A percentile compares a stretch with the other conserved stretches of the same genome.
These are phyloP conservation scores for Cercospora sp. DNA, from an alignment of 2,329 filamentous ascomycete species.

Conservation along the genomic window DNA sequence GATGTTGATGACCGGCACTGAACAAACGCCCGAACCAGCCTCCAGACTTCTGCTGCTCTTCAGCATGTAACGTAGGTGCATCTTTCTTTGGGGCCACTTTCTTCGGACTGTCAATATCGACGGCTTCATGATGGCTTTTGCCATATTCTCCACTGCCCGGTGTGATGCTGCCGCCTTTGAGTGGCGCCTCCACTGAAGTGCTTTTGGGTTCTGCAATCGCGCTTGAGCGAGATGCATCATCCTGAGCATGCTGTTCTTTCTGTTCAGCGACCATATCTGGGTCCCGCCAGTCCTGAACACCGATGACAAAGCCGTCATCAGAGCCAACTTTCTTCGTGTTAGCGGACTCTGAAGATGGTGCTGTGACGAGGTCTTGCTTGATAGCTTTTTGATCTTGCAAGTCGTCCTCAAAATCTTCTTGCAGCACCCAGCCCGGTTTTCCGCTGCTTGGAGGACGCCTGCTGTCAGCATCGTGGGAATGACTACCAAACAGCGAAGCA, in stretches of 20 bases:
- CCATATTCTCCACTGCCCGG: constrained; percentile 72
- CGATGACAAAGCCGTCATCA: constrained; percentile 71
- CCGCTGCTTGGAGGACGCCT: constrained; percentile 71
- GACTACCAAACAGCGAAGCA: constrained; percentile 42
- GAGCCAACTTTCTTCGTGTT: constrained; percentile 33
- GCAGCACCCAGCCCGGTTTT: constrained; percentile 69
- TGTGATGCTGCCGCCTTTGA: constrained; percentile 66
- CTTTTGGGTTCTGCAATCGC: constrained; percentile 27
- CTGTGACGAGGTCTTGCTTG: constrained; percentile 36
- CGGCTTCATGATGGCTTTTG: constrained; percentile 40
- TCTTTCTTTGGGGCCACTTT: constrained; percentile 18
- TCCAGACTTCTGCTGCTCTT: constrained; percentile 21
- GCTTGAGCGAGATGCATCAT: constrained; percentile 29
- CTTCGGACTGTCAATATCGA: constrained; percentile 23
- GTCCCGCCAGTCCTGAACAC: constrained; percentile 85
- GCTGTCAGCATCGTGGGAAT: constrained; percentile 44
- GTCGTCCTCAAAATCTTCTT: constrained; percentile 65
- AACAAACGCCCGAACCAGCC: constrained; percentile 35
- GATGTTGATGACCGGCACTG: constrained; percentile 19
- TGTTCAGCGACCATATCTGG: constrained; percentile 63
- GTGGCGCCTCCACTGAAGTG: constrained; percentile 29
- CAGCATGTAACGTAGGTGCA: constrained; percentile 22
- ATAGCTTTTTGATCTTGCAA: constrained; percentile 42
- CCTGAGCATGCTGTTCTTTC: constrained; percentile 32
- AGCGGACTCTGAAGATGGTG: constrained; percentile 38